These are phyloP conservation scores for Colletotrichum truncatum DNA, from an alignment of 2,329 filamentous ascomycete species.

Conservation along the genomic window DNA sequence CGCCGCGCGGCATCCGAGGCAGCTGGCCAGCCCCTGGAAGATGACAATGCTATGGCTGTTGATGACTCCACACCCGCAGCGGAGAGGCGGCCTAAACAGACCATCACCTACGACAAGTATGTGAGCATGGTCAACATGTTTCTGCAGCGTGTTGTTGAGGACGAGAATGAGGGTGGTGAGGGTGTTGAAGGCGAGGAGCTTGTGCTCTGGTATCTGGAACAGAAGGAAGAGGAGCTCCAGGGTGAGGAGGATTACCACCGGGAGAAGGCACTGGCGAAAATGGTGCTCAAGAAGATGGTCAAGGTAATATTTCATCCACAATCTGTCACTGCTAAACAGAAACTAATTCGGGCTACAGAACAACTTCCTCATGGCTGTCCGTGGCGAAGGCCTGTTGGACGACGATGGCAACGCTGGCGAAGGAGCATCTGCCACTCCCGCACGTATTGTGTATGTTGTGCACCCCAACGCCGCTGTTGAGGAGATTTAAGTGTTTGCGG, in stretches of 20 bases:
- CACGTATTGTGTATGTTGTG: constrained; percentile 80
- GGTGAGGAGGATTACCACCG: constrained; percentile 82
- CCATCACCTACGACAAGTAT: constrained; percentile 96
- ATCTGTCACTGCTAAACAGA: constrained; percentile 63
- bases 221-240: constrained; percentile 81
- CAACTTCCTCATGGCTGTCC: constrained; percentile 86
- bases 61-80: constrained; percentile 49
- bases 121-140: constrained; percentile 88
- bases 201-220: constrained; percentile 90
- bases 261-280: constrained; percentile 77
- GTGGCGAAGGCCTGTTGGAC: constrained; percentile 66
- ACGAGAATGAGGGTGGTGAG: constrained; percentile 79
- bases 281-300: constrained; percentile 95
- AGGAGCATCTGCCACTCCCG: constrained; percentile 51
- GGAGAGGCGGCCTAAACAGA: constrained; percentile 71
- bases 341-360: constrained; percentile 64
- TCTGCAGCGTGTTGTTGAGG: constrained; percentile 83
- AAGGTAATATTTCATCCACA: constrained; percentile 62
- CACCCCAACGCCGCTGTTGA: constrained; percentile 95
- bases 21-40: constrained; percentile 57
- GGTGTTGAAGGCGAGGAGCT: constrained; percentile 87
- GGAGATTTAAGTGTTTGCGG: constrained; percentile 49
- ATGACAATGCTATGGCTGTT: constrained; percentile 53
- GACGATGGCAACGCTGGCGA: constrained; percentile 52
- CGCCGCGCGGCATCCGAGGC: constrained; percentile 47